phyloP scores from a whole-genome alignment of 768 basidiomycete genomes.

The Termitomyces sp. region DNA sequence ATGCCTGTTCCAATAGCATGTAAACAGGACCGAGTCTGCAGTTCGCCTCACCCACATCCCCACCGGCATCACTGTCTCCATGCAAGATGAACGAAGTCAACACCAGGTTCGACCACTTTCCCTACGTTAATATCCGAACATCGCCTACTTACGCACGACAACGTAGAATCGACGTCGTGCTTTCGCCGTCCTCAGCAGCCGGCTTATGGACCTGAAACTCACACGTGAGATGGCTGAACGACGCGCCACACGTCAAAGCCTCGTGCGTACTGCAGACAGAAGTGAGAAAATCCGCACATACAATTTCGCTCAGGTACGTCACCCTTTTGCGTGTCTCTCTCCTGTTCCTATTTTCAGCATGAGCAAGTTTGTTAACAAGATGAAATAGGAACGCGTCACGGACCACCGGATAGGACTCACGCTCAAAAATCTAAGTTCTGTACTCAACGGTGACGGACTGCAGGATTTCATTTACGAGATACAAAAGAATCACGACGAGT shows the following conservation, averaged over 20 bases:
- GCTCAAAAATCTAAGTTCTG: conserved; percentile 55
- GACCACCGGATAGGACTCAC: conserved; percentile 86
- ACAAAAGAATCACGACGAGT: conserved; percentile 30
- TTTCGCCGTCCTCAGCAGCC: conserved; percentile 82
- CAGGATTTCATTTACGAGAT: conserved; percentile 53
- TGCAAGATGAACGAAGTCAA: conserved; percentile 97
- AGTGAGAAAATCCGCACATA: conserved; percentile 97
- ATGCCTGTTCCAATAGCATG: conserved; percentile 52
- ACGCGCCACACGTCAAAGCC: conserved; percentile 60
- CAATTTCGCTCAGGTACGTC: conserved; percentile 77
- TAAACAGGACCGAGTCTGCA: conserved; percentile 98
- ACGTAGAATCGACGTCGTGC: conserved; percentile 86
- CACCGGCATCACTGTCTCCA: conserved; percentile 90
- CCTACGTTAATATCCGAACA: background rate
- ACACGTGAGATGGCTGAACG: conserved; percentile 62
- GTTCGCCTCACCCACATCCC: conserved; percentile 91
- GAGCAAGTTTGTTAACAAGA: background rate
- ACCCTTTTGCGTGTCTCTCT: background rate
- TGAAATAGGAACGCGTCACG: conserved; percentile 75
- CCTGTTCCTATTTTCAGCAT: background rate
- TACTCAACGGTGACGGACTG: conserved; percentile 63
- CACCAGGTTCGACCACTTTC: conserved; percentile 59
- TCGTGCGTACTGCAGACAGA: conserved; percentile 79
- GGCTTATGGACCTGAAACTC: conserved; percentile 79
- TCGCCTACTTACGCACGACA: background rate